Conservation (phyloP, 768 basidiomycete species). For the Amanita muscaria region DNA sequence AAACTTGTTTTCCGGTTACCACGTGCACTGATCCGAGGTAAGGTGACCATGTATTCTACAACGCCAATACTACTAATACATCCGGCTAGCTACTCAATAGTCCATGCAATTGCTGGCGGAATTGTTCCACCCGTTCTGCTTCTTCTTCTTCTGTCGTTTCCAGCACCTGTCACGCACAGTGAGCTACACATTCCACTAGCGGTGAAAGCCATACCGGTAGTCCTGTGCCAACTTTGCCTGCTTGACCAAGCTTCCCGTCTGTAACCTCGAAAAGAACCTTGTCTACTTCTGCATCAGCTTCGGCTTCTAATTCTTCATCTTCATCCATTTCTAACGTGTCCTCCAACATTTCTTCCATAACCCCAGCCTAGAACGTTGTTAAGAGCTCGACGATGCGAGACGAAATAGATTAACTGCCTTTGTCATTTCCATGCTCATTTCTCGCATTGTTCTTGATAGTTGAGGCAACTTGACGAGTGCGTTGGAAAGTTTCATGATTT, state of each 20-base stretch:
- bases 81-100: slow-evolving; percentile 54
- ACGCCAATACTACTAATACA: slow-evolving; percentile 7
- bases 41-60: too few species aligned
- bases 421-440: slow-evolving; percentile 99
- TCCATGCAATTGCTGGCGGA: slow-evolving; percentile 83
- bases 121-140: slow-evolving; percentile 83
- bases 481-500: slow-evolving; percentile 99
- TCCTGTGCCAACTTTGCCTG: slow-evolving; percentile 60
- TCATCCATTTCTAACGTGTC: slow-evolving; percentile 88
- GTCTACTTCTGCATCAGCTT: slow-evolving; percentile 96
- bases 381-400: neutral
- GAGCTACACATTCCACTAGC: neutral
- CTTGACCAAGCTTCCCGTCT: slow-evolving; percentile 89
- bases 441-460: slow-evolving; percentile 85
- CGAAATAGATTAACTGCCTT: slow-evolving; percentile 47
- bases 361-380: slow-evolving; percentile 61
- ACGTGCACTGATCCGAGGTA: slow-evolving; percentile 7
- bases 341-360: slow-evolving; percentile 97
- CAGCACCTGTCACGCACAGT: slow-evolving; percentile 35
- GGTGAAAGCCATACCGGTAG: slow-evolving; percentile 74
- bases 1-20: slow-evolving; percentile 2
- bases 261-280: slow-evolving; percentile 94
- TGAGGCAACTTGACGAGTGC: slow-evolving; percentile 86
- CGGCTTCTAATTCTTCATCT: slow-evolving; percentile 91
- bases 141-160: slow-evolving; percentile 72